Evolutionary conservation across 78 protist species (phyloP), one percentile per base, ranked within the genome.

Genomic region (Guillardia theta): DNA sequence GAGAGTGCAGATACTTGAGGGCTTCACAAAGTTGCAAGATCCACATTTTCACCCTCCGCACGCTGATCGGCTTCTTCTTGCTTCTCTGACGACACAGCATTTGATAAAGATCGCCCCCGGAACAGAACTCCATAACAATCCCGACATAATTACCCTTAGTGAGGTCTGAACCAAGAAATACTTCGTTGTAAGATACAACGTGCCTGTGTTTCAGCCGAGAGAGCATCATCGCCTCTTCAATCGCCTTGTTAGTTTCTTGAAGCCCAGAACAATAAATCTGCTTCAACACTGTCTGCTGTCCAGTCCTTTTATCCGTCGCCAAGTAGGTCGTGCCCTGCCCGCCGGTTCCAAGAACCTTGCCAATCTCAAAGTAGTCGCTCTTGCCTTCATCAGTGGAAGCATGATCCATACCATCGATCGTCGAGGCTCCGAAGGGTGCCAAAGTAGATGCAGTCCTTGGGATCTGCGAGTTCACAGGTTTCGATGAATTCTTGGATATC

Each of bases 31-130:
- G n/a, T 24, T 70, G 83, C 33, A 70, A 36, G 27, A 24, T 70
- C 83, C 83, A 70, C 83, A 70, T 70, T 6, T 70, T 70, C 46
- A 70, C 83, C 45, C 83, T 24, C 45, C 83, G 83, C 83, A 70
- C 83, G 83, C 83, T 70, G 41, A 70, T 24, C 1, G 83, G 83
- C 83, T 70, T 70, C 41, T 43, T 36, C 83, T 70, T 70, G 10
- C 21, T 70, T 1, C 83, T 36, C 6, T 70, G 83, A 1, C 83
- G 9, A 24, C 83, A 70, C 45, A 70, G 41, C 83, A 70, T 70
- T 43, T 70, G 83, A 18, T 70, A 70, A 4, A 70, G 41, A 6
- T 70, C 83, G 36, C 83, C 83, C 45, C 83, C 83, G 10, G 83
- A 70, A 6, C 83, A 70, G 41, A 36, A 33, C 83, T 70, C 83